A percentile compares a stretch with the other conserved stretches of the same genome.
Evolutionary conservation across 208 protist genomes (phyloP).

Genomic region (Trypanosoma lewisi): DNA sequence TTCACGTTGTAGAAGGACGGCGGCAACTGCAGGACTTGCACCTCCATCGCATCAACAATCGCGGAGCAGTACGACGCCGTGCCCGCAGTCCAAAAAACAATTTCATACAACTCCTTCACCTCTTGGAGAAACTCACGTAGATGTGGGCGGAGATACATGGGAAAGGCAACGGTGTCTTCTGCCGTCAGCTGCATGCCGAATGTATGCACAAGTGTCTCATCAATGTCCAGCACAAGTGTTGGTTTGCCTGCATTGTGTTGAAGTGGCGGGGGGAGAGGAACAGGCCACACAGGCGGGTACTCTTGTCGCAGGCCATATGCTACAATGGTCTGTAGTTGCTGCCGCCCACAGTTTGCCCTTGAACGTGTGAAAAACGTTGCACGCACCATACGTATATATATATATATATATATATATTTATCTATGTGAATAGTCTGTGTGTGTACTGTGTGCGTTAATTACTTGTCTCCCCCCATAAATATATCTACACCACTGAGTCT

Average conservation of each 20-base stretch:
- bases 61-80: conserved; percentile 81
- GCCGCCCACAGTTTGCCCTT: background rate
- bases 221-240: conserved; percentile 88
- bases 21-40: conserved; percentile 69
- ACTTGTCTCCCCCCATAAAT: background rate
- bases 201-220: conserved; percentile 80
- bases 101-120: conserved; percentile 76
- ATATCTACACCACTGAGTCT: too few relatives aligned
- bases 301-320: conserved; percentile 51
- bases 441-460: too few relatives aligned
- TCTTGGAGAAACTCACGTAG: conserved; percentile 71
- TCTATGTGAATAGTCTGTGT: too few relatives aligned
- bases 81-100: conserved; percentile 88
- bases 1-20: conserved; percentile 67
- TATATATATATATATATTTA: conserved; percentile 6
- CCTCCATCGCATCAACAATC: conserved; percentile 73
- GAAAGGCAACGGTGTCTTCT: conserved; percentile 34
- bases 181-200: conserved; percentile 35
- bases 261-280: conserved; percentile 64
- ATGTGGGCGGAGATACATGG: conserved; percentile 62
- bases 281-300: conserved; percentile 57
- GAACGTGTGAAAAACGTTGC: background rate
- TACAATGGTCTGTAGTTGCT: conserved; percentile 37
- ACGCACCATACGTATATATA: background rate
- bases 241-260: conserved; percentile 41